Evolutionary conservation across 2,329 filamentous ascomycete genomes (phyloP), one percentile per base, ranked within the genome.

Genomic region (Arthrobotrys entomopaga): DNA sequence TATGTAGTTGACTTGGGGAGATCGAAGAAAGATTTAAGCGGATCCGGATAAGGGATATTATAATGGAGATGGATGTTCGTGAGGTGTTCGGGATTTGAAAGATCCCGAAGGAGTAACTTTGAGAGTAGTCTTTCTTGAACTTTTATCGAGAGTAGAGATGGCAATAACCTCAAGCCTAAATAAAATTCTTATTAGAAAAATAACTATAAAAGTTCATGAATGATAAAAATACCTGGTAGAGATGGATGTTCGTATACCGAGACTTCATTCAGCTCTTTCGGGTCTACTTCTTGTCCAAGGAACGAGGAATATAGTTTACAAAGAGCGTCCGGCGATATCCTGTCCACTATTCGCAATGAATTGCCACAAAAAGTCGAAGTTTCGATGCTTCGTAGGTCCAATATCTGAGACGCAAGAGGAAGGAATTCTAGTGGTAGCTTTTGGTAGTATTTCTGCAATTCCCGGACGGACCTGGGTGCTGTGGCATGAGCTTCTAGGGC

Each of bases 61-160:
- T 94, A 92, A 82, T 96, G 91, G 0, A 92, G 85, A 81, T 96
- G 91, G n/a, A 98, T 84, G 81, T 98, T 99, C 60, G 93, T 98
- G 79, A 91, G 87, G 80, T 98, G 93, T 2, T 83, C 80, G 2
- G 88, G 87, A 77, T 90, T 87, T 74, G 88, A 88, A 15, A 96
- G 86, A 80, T 96, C 91, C 58, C 87, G 86, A 82, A 96, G 91
- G 29, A 97, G 84, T 76, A 97, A 86, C 64, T 87, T 88, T 50
- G 87, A 87, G 3, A 98, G 85, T 1, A 98, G 84, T 42, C 84
- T 82, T 71, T 85, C 83, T 80, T 99, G 95, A 13, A 91, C 84
- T 4, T 83, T 79, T 15, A 87, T 85, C 3, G 93, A 89, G 8
- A 98, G 82, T 7, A 98, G 83, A 24, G 86, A 86, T 11, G 93